Base-by-base conservation (phyloP, 2,329 filamentous ascomycete genomes). In the Claviceps digitariae region DNA sequence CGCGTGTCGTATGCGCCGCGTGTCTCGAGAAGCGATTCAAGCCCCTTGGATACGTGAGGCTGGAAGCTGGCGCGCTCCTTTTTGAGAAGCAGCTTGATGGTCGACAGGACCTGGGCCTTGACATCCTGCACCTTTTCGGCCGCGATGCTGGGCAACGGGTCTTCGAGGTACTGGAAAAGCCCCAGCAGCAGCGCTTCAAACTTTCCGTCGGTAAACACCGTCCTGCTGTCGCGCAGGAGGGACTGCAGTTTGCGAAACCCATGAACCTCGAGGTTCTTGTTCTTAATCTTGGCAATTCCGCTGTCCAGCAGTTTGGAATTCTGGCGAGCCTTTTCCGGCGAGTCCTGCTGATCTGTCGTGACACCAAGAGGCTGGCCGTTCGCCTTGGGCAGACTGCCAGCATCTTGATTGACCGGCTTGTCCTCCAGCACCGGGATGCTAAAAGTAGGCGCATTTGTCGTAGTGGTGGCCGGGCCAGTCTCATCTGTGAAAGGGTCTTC, bases 241-340 rank as follows among this genome's bases (percentile, higher is more conserved):
- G 83, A 83, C 65, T 90, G 86, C 49, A 90, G 73, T 62, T 87
- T 86, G 52, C 86, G 80, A 74, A 90, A 89, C 54, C 86, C 86
- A 63, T 90, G 86, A 3, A 87, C 85, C 63, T 90, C 87, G n/a
- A 91, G 77, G 1, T 81, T 81, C 60, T 81, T 81, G 31, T 79
- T 75, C 59, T 82, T 82, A 59, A 90, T 83, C 57, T 86, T 85
- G 51, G 81, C 73, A 59, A 90, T 86, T 50, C 84, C 87, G 60
- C 86, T 90, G 34, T 84, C 79, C 5, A 91, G 74, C 25, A 90
- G 72, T 46, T 83, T 79, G 8, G 71, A 68, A 60, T 75, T 81
- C 58, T 83, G 79, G 48, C 75, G 76, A 4, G 69, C 62, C 60
- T 79, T 81, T 10, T 83, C 80, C 25, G 64, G 62, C 3, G 64